These are phyloP conservation scores for Hygrophorus russula DNA, from an alignment of 768 basidiomycete species.

Conservation along the genomic window DNA sequence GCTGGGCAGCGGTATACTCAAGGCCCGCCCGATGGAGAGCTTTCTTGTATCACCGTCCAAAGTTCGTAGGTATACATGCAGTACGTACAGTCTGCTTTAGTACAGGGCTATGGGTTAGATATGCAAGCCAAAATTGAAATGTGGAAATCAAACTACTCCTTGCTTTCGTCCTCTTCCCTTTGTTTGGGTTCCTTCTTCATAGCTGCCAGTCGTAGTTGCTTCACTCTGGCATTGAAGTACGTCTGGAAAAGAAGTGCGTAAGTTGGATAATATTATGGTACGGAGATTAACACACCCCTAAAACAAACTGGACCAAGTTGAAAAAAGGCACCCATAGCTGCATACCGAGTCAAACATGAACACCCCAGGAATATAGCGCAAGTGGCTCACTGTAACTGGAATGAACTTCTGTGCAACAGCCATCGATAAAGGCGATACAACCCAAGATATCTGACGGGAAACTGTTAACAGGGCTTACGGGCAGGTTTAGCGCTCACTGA, in stretches of 20 bases:
- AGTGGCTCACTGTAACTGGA: conserved; percentile 50
- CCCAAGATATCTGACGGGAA: conserved; percentile 56
- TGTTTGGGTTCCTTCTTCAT: conserved; percentile 39
- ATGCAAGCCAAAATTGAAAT: background rate
- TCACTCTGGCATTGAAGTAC: conserved; percentile 63
- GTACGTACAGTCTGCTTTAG: conserved; percentile 7
- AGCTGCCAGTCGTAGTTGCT: conserved; percentile 46
- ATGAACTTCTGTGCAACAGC: conserved; percentile 71
- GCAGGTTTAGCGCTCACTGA: background rate
- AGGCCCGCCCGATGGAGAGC: conserved; percentile 17
- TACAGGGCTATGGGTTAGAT: too few species aligned
- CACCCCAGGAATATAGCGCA: background rate
- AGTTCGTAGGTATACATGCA: conserved; percentile 1
- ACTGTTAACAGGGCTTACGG: background rate
- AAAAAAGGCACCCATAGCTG: conserved; percentile 88
- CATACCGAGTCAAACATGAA: background rate
- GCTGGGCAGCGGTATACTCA: conserved; percentile 26
- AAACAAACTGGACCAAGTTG: conserved; percentile 61
- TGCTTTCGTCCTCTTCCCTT: conserved; percentile 17
- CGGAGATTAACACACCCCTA: conserved; percentile 45
- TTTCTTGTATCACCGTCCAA: conserved; percentile 16
- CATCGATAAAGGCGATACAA: conserved; percentile 66
- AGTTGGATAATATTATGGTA: background rate
- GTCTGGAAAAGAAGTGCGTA: conserved; percentile 30
- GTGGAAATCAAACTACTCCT: background rate